A percentile compares a stretch with the other conserved stretches of the same genome.
phyloP scores from a whole-genome alignment of 768 basidiomycete species.

The Fibroporia radiculosa region DNA sequence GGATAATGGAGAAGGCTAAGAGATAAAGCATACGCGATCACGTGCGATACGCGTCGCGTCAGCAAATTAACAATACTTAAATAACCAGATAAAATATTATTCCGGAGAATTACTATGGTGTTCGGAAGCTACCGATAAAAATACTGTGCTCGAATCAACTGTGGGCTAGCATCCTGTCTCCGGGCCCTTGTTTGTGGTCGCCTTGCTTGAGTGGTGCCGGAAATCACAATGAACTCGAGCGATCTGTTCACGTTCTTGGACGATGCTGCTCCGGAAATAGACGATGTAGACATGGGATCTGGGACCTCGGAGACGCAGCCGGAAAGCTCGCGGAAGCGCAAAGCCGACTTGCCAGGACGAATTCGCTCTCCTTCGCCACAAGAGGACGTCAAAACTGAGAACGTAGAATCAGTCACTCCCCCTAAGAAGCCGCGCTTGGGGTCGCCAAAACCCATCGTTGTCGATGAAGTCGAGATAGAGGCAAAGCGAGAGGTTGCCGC shows the following conservation, averaged over 20 bases:
- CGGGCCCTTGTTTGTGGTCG: too few species aligned
- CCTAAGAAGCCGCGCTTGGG: constrained; percentile 55
- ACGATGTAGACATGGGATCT: constrained; percentile 5
- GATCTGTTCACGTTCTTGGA: constrained; percentile 70
- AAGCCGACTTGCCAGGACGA: constrained; percentile 26
- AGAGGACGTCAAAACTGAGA: constrained; percentile 9
- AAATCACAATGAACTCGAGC: too few species aligned
- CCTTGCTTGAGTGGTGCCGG: too few species aligned
- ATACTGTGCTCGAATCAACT: too few species aligned
- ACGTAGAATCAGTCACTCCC: constrained; percentile 31
- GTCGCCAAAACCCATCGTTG: constrained; percentile 65
- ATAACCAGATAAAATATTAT: too few species aligned
- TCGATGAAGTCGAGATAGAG: constrained; percentile 94
- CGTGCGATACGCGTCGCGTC: too few species aligned
- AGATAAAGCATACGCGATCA: too few species aligned
- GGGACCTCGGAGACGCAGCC: neutral
- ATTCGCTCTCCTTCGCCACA: constrained; percentile 3
- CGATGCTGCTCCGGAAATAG: constrained; percentile 23
- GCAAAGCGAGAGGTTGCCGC: constrained; percentile 88
- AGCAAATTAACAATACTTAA: too few species aligned
- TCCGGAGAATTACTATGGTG: too few species aligned
- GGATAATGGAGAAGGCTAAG: too few species aligned
- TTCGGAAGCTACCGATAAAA: too few species aligned
- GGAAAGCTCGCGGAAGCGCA: constrained; percentile 33
- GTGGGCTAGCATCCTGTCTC: too few species aligned